Conservation (phyloP, 2,329 filamentous ascomycete species). For the Cercospora berteroae region DNA sequence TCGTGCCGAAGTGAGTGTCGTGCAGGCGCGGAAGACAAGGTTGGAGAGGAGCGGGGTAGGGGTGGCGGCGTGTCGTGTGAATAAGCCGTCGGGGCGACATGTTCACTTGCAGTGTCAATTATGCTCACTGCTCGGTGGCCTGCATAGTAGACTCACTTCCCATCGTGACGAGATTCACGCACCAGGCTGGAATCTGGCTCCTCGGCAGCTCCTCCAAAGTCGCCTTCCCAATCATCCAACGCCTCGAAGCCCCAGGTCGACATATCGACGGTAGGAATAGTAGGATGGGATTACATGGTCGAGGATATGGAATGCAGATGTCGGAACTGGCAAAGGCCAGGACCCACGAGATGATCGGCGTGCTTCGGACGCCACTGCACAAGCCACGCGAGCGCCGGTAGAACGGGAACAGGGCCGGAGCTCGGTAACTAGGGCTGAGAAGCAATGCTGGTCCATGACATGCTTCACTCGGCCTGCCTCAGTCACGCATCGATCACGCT, state of each 20-base stretch:
- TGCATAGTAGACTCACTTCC: neutral
- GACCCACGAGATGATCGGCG: neutral
- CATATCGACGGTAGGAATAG: constrained; percentile 10
- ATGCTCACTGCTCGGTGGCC: neutral
- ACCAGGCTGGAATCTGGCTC: neutral
- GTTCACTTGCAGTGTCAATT: neutral
- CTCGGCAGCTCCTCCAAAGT: neutral
- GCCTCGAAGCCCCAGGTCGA: constrained; percentile 12
- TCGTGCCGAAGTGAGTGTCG: neutral
- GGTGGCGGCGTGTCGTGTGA: neutral
- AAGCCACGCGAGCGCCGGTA: neutral
- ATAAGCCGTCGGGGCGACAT: neutral
- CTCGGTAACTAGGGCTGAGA: constrained; percentile 1
- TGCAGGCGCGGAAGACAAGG: neutral
- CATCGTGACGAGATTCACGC: neutral
- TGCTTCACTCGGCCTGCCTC: constrained; percentile 8
- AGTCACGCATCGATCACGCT: constrained; percentile 6
- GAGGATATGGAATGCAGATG: neutral
- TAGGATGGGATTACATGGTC: neutral
- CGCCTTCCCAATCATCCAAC: neutral
- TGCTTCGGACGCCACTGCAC: neutral
- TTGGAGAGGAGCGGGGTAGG: neutral
- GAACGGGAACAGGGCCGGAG: neutral
- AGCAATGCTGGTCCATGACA: constrained; percentile 1
- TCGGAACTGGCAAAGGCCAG: neutral